These are phyloP conservation scores for Xylaria longipes DNA, from an alignment of 495 filamentous ascomycete genomes.

Conservation along the genomic window DNA sequence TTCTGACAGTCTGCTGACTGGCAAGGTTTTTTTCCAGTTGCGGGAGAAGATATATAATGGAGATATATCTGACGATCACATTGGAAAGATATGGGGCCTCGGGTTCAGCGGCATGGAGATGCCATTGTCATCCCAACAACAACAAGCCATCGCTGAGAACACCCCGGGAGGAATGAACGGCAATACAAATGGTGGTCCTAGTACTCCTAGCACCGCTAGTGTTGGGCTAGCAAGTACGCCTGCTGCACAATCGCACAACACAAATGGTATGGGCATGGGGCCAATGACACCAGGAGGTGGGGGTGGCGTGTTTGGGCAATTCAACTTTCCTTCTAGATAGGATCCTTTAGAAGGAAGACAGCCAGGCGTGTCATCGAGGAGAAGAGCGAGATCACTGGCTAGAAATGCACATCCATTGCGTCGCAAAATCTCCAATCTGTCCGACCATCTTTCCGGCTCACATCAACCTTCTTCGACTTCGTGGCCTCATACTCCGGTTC, in stretches of 20 bases:
- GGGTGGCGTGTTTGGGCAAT: constrained; percentile 67
- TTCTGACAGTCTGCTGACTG: constrained; percentile 88
- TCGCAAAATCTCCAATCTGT: not conserved
- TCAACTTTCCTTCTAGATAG: constrained; percentile 55
- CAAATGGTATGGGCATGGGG: constrained; percentile 59
- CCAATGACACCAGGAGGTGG: constrained; percentile 73
- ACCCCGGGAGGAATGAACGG: constrained; percentile 57
- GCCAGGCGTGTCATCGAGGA: constrained; percentile 1
- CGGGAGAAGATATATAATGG: constrained; percentile 86
- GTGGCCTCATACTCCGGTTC: constrained; percentile 10
- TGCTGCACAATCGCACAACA: constrained; percentile 62
- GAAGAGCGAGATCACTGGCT: constrained; percentile 16
- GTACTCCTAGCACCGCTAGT: constrained; percentile 70
- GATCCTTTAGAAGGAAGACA: constrained; percentile 25
- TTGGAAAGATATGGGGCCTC: constrained; percentile 88
- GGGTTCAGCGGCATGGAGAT: constrained; percentile 63
- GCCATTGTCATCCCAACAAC: constrained; percentile 32
- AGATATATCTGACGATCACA: constrained; percentile 74
- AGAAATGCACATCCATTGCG: constrained; percentile 5
- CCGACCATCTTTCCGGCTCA: constrained; percentile 1
- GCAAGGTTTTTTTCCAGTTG: constrained; percentile 90
- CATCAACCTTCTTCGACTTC: constrained; percentile 3
- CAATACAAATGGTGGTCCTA: constrained; percentile 66
- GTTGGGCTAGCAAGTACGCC: constrained; percentile 64
- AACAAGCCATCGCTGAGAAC: constrained; percentile 36